phyloP scores from a whole-genome alignment of 345 rosid species.

The Limnanthes douglasii region DNA sequence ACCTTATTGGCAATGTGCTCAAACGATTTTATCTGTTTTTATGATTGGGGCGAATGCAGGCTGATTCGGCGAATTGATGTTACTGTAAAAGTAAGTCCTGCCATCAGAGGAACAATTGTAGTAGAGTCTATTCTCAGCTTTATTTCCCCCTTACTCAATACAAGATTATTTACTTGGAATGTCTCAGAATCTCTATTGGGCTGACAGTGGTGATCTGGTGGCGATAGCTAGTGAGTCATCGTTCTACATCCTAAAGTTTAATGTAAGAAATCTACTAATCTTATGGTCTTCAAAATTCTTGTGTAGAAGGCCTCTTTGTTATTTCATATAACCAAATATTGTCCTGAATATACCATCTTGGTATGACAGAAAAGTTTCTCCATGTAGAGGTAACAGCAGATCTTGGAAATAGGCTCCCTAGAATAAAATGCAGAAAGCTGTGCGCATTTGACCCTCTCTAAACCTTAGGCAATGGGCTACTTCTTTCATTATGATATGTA shows the following conservation, averaged over 20 bases:
- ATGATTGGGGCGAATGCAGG: conserved; percentile 97
- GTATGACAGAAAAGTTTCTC: too few relatives aligned
- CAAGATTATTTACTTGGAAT: conserved; percentile 10
- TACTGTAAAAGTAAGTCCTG: conserved; percentile 62
- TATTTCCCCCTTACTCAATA: neutral
- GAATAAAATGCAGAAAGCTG: too few relatives aligned
- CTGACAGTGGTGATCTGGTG: conserved; percentile 94
- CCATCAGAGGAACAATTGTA: conserved; percentile 5
- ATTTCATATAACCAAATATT: too few relatives aligned
- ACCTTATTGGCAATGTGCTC: conserved; percentile 90
- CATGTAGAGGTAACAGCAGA: too few relatives aligned
- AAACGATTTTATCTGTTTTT: conserved; percentile 91
- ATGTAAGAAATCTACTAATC: conserved; percentile 24
- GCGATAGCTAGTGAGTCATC: conserved; percentile 89
- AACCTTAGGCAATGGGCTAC: too few relatives aligned
- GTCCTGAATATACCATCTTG: too few relatives aligned
- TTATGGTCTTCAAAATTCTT: conserved; percentile 4
- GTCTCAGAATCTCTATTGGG: conserved; percentile 86
- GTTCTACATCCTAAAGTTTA: conserved; percentile 86
- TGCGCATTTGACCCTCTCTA: too few relatives aligned
- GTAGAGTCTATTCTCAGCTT: neutral
- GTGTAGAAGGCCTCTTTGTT: too few relatives aligned
- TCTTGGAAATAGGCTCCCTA: too few relatives aligned
- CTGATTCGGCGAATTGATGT: conserved; percentile 92
- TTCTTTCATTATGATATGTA: too few relatives aligned